phyloP scores from a whole-genome alignment of 1,284 basidiomycete genomes.

The Ustilago trichophora region DNA sequence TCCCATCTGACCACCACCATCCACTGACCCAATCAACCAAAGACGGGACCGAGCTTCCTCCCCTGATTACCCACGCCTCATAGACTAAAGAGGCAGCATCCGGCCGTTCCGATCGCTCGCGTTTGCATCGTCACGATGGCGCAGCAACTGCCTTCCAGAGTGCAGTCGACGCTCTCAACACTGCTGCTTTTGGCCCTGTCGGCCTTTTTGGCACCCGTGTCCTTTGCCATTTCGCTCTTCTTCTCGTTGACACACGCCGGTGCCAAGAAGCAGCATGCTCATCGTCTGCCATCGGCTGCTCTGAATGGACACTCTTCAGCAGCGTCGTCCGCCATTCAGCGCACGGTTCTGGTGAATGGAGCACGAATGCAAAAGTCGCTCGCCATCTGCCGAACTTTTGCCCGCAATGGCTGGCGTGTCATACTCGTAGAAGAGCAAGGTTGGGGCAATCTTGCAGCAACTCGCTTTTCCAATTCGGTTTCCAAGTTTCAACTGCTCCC shows the following conservation, averaged over 20 bases:
- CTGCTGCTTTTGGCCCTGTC: conserved; percentile 32
- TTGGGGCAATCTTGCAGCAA: conserved; percentile 67
- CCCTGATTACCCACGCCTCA: too few relatives aligned
- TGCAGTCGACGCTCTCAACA: conserved; percentile 46
- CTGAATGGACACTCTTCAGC: conserved; percentile 7
- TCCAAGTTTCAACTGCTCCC: conserved; percentile 50
- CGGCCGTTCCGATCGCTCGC: too few relatives aligned
- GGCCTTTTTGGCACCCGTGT: conserved; percentile 21
- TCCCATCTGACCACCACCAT: not conserved
- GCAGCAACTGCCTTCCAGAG: conserved; percentile 24
- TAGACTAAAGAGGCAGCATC: too few relatives aligned
- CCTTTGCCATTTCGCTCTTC: conserved; percentile 23
- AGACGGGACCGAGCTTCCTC: too few relatives aligned
- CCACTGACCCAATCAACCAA: too few relatives aligned
- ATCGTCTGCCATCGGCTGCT: not conserved
- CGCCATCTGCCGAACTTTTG: conserved; percentile 67
- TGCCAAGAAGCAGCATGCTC: not conserved
- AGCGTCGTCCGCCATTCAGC: not conserved
- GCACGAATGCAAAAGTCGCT: conserved; percentile 68
- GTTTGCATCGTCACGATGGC: conserved; percentile 13
- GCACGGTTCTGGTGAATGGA: conserved; percentile 68
- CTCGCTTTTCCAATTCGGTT: conserved; percentile 67
- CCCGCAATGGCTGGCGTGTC: conserved; percentile 68
- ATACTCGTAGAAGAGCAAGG: conserved; percentile 68
- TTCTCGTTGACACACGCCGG: conserved; percentile 36